A percentile compares a stretch with the other conserved stretches of the same genome.
Conservation (phyloP, 495 filamentous ascomycete species). For the Neurospora sp. region DNA sequence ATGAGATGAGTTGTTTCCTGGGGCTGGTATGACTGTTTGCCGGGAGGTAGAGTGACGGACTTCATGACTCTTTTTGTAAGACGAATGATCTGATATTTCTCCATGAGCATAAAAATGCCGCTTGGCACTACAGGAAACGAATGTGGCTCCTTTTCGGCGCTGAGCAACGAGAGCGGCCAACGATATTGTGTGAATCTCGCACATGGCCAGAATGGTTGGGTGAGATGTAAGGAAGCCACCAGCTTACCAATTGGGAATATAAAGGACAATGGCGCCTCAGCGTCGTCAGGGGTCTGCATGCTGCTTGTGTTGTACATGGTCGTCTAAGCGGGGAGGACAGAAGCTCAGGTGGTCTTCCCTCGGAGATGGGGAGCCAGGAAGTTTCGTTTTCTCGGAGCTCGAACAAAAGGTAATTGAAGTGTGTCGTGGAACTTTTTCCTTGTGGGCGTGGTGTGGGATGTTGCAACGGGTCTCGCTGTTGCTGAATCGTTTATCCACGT, state of each 20-base stretch:
- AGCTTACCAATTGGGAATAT: slow-evolving; percentile 43
- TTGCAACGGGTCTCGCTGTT: background rate
- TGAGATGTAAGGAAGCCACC: slow-evolving; percentile 17
- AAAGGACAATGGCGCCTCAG: slow-evolving; percentile 29
- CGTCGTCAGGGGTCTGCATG: slow-evolving; percentile 37
- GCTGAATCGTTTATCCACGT: background rate
- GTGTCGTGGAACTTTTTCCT: background rate
- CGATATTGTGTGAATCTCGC: slow-evolving; percentile 23
- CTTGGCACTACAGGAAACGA: slow-evolving; percentile 10
- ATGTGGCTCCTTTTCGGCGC: background rate
- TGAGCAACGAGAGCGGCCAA: slow-evolving; percentile 22
- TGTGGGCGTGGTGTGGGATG: background rate
- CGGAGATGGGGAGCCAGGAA: background rate
- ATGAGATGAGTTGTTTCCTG: background rate
- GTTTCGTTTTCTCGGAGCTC: background rate
- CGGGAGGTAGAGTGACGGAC: background rate
- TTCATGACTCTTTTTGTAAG: background rate
- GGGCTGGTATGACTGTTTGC: background rate
- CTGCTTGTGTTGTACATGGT: slow-evolving; percentile 15
- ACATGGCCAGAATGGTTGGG: slow-evolving; percentile 40
- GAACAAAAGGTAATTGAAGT: background rate
- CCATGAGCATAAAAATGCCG: slow-evolving; percentile 1
- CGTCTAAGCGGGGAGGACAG: slow-evolving; percentile 5
- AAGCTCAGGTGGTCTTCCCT: background rate
- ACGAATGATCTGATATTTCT: background rate